Base-by-base conservation (phyloP, 805 yeast species). In the Lipomyces yamadae region DNA sequence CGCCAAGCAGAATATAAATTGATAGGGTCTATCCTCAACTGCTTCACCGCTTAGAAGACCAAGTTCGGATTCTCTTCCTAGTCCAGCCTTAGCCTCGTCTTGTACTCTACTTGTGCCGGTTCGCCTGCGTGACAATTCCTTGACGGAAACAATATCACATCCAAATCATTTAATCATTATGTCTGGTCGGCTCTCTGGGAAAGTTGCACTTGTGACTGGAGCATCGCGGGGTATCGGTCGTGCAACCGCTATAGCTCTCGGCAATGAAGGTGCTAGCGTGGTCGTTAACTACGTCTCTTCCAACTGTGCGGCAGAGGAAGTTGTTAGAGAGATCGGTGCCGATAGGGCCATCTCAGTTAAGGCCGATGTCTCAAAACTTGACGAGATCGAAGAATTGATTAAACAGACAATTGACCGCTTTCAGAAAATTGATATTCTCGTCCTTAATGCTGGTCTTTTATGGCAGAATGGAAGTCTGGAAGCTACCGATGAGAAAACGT, bases 181-280 rank as follows among this genome's bases (percentile, higher is more conserved):
- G 24, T 24, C 24, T 24, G 24, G 24, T 24, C 24, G 24, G 24
- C 54, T 42, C 55, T 13, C 50, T 8, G 55, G 56, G 32, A 45
- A 42, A n/a, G 55, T 45, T 32, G 61, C 61, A 8, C 3, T 69
- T 11, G 30, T 69, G n/a, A 69, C 72, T 0, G 94, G 94, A 0
- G 92, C 88, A 0, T 86, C 92, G 0, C 78, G 82, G 58, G 94
- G 94, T 0, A 78, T 89, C 13, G 94, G 94, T 0, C 77, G 80
- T 2, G 81, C 82, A 0, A 82, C 89, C 18, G 88, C 91, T 0
- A 70, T 74, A 39, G 75, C 72, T 42, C 78, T 89, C 34, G 83
- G 90, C 0, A 61, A 70, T 0, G 70, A 78, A 30, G 93, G 92
- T 0, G 82, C 84, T 37, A 79, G 78, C 30, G 78, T 86, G 2